Evolutionary conservation across 2,329 filamentous ascomycete genomes (phyloP), one percentile per base, ranked within the genome.

Genomic region (Claviceps spartinae): DNA sequence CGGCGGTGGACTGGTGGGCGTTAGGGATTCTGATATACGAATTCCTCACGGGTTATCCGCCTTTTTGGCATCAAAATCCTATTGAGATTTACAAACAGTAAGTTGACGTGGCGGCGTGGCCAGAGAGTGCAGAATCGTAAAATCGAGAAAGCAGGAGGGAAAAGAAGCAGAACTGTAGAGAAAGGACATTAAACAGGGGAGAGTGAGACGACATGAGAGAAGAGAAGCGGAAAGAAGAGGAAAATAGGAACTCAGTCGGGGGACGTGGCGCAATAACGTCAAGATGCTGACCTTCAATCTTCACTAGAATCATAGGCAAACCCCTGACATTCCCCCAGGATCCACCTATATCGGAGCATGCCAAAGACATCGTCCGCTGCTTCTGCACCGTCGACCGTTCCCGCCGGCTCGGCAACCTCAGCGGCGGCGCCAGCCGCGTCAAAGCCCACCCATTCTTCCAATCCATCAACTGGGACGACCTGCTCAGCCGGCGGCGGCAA

Each of bases 1-100:
- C 79, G 2, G 85, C 86, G 14, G 86, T 91, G 38, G 86, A 91
- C 71, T 91, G 86, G 86, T 91, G 87, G 87, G 86, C 87, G 0
- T 74, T 93, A 58, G 87, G 87, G 26, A 89, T 91, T 58, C 68
- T 93, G 52, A 82, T 91, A 54, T 91, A 88, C 66, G 87, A 93
- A 63, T 91, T 91, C 63, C 70, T 91, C 48, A 88, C 87, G 9
- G 87, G 87, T 30, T 89, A 90, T 62, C 87, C 87, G 14, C 87
- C 87, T 0, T 93, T 91, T 63, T 93, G 86, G 85, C 83, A 90
- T 62, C 82, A 87, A 57, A 91, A 89, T 58, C 86, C 86, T 1
- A 86, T 91, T 58, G 87, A 90, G 65, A 91, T 91, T 54, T 91
- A 91, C 69, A 87, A 88, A 65, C 81, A 85, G 81, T 83, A 61